Base-by-base conservation (phyloP, 495 filamentous ascomycete genomes). In the Podospora comata region DNA sequence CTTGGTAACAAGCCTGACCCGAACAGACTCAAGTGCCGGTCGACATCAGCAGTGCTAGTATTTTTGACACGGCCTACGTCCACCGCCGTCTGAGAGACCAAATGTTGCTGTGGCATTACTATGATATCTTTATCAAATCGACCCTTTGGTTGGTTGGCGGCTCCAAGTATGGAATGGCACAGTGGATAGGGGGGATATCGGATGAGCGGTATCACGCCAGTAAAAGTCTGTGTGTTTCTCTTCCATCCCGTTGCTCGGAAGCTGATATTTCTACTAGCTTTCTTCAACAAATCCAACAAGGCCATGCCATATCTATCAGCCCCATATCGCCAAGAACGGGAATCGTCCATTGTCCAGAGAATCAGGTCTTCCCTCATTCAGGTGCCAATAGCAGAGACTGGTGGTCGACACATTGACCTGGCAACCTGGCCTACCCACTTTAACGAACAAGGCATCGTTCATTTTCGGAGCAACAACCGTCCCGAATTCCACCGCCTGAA, bases 31-130 rank as follows among this genome's bases (percentile, higher is more conserved):
- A 81, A 80, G 75, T 82, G 1, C 82, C 81, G 0, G 71, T 81
- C 2, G 81, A 84, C 67, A 78, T 76, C 13, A 73, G 76, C 23
- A 77, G 79, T 27, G 80, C 80, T 9, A 79, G 76, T 59, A 70
- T 84, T n/a, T 83, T 84, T 66, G 82, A 84, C 66, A 82, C 80
- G 0, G 74, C 81, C 5, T 84, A 84, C 64, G 80, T 84, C 15
- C 82, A 84, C 64, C 80, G 76, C 5, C 70, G 78, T 39, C 73
- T 84, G 0, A 68, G 76, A 4, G 69, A 76, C 63, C 76, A 73
- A n/a, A 70, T 75, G 64, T 71, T 79, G 9, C 70, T 77, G 5
- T 82, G 80, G 80, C 72, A 73, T 20, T 78, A 77, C 61, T 83
- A 82, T 70, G 76, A 82, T 60, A 67, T 65, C 34, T 79, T 78